A percentile compares a stretch with the other conserved stretches of the same genome.
phyloP scores from a whole-genome alignment of 1,284 basidiomycete species.

The Ustilago cynodontis region DNA sequence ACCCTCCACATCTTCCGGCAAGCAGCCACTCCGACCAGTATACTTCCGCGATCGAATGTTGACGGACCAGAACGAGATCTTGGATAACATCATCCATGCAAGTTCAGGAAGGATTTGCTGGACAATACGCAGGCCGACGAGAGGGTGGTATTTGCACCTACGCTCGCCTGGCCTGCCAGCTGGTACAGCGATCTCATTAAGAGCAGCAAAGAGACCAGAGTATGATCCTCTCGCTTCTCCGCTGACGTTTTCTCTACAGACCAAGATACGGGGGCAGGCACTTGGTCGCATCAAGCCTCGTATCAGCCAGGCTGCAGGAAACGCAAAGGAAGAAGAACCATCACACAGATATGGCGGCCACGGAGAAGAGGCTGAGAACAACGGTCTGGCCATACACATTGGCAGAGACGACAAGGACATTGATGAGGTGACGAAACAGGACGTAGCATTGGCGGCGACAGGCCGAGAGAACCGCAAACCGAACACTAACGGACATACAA shows the following conservation, averaged over 20 bases:
- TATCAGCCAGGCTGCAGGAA: background rate
- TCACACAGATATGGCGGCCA: no score
- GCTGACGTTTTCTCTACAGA: conserved; percentile 48
- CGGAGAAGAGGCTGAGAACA: background rate
- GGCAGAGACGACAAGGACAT: background rate
- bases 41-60: conserved; percentile 55
- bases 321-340: background rate
- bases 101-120: conserved; percentile 44
- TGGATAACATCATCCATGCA: conserved; percentile 56
- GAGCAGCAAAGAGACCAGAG: conserved; percentile 20
- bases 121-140: conserved; percentile 56
- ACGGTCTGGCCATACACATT: background rate
- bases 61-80: conserved; percentile 56
- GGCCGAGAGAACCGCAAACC: conserved; percentile 30
- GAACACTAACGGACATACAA: conserved; percentile 21
- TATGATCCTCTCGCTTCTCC: conserved; percentile 41
- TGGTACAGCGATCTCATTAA: conserved; percentile 50
- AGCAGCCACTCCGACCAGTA: conserved; percentile 38
- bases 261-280: conserved; percentile 16
- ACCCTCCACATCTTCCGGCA: conserved; percentile 24
- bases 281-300: conserved; percentile 10
- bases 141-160: conserved; percentile 62
- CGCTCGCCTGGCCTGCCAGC: conserved; percentile 53
- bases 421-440: conserved; percentile 8
- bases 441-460: conserved; percentile 34